Evolutionary conservation across 2,329 filamentous ascomycete species (phyloP).

Genomic region (Fusarium chlamydosporum): DNA sequence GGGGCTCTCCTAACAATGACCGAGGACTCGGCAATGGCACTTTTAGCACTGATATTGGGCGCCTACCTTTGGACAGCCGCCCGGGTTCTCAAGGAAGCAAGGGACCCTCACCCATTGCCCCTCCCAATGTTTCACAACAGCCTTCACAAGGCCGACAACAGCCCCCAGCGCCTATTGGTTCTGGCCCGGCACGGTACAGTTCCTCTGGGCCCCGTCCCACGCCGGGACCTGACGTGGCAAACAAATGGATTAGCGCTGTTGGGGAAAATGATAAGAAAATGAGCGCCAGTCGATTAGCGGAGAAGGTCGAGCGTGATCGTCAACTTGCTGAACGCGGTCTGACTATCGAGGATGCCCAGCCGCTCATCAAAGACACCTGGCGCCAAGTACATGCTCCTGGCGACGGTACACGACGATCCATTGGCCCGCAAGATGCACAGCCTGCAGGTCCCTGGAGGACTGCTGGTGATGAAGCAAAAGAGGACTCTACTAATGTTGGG

Average conservation of each 20-base stretch:
- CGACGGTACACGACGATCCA: slow-evolving; percentile 55
- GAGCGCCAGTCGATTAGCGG: slow-evolving; percentile 57
- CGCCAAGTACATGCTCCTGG: slow-evolving; percentile 59
- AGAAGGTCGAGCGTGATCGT: slow-evolving; percentile 60
- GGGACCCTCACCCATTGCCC: slow-evolving; percentile 63
- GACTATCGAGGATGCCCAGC: slow-evolving; percentile 61
- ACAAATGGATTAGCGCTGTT: slow-evolving; percentile 61
- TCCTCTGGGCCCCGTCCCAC: slow-evolving; percentile 51
- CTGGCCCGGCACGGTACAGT: slow-evolving; percentile 52
- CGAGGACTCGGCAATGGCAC: slow-evolving; percentile 83
- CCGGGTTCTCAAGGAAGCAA: slow-evolving; percentile 54
- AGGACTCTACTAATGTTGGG: slow-evolving; percentile 49
- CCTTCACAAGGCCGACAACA: slow-evolving; percentile 51
- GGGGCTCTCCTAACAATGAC: slow-evolving; percentile 80
- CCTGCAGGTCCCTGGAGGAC: slow-evolving; percentile 52
- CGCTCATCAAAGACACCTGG: slow-evolving; percentile 69
- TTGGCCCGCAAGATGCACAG: slow-evolving; percentile 49
- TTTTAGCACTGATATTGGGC: slow-evolving; percentile 74
- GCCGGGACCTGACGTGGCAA: slow-evolving; percentile 54
- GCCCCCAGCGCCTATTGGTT: slow-evolving; percentile 53
- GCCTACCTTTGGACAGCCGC: slow-evolving; percentile 57
- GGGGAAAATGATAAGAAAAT: slow-evolving; percentile 64
- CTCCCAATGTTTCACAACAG: slow-evolving; percentile 52
- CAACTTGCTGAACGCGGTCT: slow-evolving; percentile 62
- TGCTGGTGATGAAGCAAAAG: slow-evolving; percentile 50